Evolutionary conservation across 805 yeast genomes (phyloP), one percentile per base, ranked within the genome.

Genomic region (Candida arabinofermentans): DNA sequence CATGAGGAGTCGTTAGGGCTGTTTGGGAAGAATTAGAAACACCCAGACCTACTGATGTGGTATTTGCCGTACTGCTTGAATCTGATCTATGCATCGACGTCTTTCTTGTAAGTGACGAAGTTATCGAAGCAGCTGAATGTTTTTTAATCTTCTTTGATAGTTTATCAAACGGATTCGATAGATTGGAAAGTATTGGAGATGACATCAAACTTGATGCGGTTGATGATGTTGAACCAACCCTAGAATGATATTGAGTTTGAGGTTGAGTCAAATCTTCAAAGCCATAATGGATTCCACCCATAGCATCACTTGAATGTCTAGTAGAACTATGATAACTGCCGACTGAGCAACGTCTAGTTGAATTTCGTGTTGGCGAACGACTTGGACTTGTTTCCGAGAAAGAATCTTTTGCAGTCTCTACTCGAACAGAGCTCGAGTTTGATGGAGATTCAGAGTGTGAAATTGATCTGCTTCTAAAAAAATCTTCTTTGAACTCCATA

Each of bases 401-500:
- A 3, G 17, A 14, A 14, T 29, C 10, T 10, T 29, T 29, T n/a
- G n/a, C n/a, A n/a, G n/a, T n/a, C n/a, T n/a, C n/a, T n/a, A n/a
- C n/a, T n/a, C n/a, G n/a, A n/a, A n/a, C n/a, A n/a, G n/a, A n/a
- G n/a, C n/a, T n/a, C n/a, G n/a, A n/a, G n/a, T n/a, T n/a, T n/a
- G n/a, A n/a, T n/a, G n/a, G n/a, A n/a, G n/a, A n/a, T n/a, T 12
- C 10, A 14, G 32, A 29, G 10, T 26, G 30, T 12, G 44, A 35
- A 9, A 32, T 13, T 10, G 50, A 46, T 22, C 53, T 29, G 37
- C 44, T 42, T 39, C 47, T 49, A 39, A 49, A 49, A 22, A 49
- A 46, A 37, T 49, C 48, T 16, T 36, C 53, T 30, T 49, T 44
- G 47, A 49, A 49, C n/a, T 49, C 46, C 23, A 46, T 40, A 27